Conservation (phyloP, 495 filamentous ascomycete genomes). For the Jackrogersella multiformis region DNA sequence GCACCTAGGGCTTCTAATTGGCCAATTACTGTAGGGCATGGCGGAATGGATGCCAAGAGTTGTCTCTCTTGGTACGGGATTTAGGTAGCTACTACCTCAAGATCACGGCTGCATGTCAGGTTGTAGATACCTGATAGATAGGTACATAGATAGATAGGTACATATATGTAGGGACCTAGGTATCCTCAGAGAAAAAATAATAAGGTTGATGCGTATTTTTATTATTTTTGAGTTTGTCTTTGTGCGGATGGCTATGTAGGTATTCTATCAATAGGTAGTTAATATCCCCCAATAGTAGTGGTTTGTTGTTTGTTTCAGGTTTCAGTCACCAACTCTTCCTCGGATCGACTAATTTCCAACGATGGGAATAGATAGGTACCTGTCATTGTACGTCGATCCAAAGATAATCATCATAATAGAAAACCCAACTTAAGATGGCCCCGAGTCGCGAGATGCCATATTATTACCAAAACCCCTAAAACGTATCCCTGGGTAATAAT, state of each 20-base stretch:
- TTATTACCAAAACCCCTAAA: neutral
- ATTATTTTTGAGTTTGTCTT: no score
- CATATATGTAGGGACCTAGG: neutral
- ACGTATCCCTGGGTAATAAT: neutral
- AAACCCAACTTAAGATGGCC: neutral
- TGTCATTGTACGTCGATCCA: neutral
- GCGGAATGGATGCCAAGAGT: slow-evolving; percentile 9
- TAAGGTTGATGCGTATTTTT: neutral
- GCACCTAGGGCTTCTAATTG: slow-evolving; percentile 14
- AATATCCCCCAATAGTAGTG: neutral
- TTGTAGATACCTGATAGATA: no score
- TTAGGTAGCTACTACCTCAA: no score
- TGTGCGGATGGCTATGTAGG: neutral
- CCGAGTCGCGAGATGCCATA: neutral
- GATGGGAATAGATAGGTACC: neutral
- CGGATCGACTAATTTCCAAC: neutral
- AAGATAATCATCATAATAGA: neutral
- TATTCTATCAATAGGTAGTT: no score
- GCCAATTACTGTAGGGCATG: slow-evolving; percentile 21
- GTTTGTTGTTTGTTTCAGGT: neutral
- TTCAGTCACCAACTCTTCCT: neutral
- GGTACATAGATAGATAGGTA: neutral
- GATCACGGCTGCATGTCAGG: slow-evolving; percentile 1
- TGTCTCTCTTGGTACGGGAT: neutral
- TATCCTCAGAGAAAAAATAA: neutral